Evolutionary conservation across 768 basidiomycete genomes (phyloP).

Genomic region (Coprinellus micaceus): DNA sequence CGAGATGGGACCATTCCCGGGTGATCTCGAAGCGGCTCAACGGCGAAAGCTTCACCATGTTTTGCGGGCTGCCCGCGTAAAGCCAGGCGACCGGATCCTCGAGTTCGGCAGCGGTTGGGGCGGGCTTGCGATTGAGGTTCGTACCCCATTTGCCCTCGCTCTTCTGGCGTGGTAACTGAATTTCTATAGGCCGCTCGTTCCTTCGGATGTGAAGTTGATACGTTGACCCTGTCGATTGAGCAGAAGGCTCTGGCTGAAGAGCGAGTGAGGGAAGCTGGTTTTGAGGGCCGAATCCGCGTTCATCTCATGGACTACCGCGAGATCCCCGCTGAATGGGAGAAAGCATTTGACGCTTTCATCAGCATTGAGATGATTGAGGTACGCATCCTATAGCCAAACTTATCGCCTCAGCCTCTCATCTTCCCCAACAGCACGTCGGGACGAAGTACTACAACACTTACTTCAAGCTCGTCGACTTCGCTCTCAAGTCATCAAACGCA

Average conservation of each 20-base stretch:
- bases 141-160: constrained; percentile 12
- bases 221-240: constrained; percentile 81
- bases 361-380: constrained; percentile 83
- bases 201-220: constrained; percentile 84
- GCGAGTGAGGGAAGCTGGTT: constrained; percentile 68
- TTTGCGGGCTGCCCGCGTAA: constrained; percentile 70
- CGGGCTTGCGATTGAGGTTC: constrained; percentile 80
- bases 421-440: constrained; percentile 42
- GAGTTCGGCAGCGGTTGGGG: constrained; percentile 97
- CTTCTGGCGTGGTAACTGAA: constrained; percentile 5
- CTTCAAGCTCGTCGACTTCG: constrained; percentile 74
- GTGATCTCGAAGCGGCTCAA: constrained; percentile 80
- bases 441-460: constrained; percentile 61
- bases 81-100: constrained; percentile 75
- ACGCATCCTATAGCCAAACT: constrained; percentile 11
- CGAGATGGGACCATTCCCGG: constrained; percentile 47
- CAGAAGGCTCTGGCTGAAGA: constrained; percentile 88
- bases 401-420: constrained; percentile 29
- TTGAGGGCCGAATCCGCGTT: constrained; percentile 69
- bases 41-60: constrained; percentile 80
- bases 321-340: constrained; percentile 76
- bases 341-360: constrained; percentile 74
- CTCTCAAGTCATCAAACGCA: constrained; percentile 65
- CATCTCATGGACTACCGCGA: constrained; percentile 91
- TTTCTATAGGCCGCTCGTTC: constrained; percentile 54